These are phyloP conservation scores for Rhipidocladum racemiflorum DNA, from an alignment of 176 grass and related monocot species.

Conservation along the genomic window DNA sequence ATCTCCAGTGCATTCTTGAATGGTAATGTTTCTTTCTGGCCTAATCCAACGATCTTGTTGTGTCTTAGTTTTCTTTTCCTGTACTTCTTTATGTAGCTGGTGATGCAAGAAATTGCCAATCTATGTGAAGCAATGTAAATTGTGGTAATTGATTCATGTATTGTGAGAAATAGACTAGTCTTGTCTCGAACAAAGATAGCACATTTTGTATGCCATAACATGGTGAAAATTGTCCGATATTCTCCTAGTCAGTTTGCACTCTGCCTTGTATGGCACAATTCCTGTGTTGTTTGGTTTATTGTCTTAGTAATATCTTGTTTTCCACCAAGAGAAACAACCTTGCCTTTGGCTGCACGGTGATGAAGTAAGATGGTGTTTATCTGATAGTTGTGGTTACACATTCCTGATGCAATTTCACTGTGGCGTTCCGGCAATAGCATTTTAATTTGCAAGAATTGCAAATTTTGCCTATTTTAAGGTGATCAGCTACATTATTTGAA, in stretches of 20 bases:
- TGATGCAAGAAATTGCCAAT: background rate
- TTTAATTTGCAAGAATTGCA: background rate
- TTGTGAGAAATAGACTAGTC: background rate
- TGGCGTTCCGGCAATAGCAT: background rate
- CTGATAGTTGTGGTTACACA: background rate
- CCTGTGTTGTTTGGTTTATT: background rate
- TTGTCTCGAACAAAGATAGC: background rate
- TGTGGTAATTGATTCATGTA: background rate
- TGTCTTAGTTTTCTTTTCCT: background rate
- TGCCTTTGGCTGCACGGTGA: background rate
- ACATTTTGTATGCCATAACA: background rate
- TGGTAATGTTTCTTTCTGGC: conserved; percentile 46
- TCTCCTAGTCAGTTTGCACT: background rate
- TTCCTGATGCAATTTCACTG: background rate
- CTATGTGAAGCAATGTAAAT: background rate
- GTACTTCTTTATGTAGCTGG: background rate
- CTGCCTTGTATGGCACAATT: background rate
- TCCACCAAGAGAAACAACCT: background rate
- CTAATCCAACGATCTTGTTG: background rate
- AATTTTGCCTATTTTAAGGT: background rate
- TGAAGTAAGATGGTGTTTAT: background rate
- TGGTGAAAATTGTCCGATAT: background rate
- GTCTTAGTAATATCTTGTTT: background rate
- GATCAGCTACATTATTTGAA: background rate
- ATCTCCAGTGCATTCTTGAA: conserved; percentile 96